A percentile compares a stretch with the other conserved stretches of the same genome.
Evolutionary conservation across 2,329 filamentous ascomycete species (phyloP).

Genomic region (Clarireedia hainanense): DNA sequence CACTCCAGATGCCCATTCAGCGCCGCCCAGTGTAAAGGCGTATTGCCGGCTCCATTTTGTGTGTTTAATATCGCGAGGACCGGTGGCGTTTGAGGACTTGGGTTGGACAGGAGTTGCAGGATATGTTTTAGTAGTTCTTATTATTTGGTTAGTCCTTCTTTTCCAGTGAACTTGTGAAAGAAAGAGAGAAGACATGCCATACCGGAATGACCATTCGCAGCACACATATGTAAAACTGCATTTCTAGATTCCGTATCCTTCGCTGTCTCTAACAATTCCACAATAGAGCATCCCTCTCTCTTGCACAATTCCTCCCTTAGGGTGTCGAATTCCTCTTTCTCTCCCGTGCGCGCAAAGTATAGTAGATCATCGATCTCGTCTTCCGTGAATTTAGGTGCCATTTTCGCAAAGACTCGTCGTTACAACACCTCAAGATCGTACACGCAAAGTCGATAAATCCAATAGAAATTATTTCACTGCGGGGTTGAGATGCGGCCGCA

Average conservation of each 20-base stretch:
- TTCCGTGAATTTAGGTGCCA: constrained; percentile 46
- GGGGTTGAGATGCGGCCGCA: too few relatives aligned
- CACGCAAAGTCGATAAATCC: too few relatives aligned
- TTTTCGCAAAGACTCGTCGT: not conserved
- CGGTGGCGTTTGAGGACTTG: constrained; percentile 22
- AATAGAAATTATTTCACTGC: too few relatives aligned
- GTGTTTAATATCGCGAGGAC: constrained; percentile 51
- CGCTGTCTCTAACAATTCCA: constrained; percentile 61
- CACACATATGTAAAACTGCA: constrained; percentile 78
- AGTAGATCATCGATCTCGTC: constrained; percentile 89
- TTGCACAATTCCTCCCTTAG: constrained; percentile 51
- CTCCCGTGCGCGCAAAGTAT: constrained; percentile 75
- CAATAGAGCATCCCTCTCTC: constrained; percentile 49
- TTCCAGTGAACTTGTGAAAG: not conserved
- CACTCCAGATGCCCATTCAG: constrained; percentile 78
- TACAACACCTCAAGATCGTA: too few relatives aligned
- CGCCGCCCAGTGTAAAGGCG: constrained; percentile 87
- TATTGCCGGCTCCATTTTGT: constrained; percentile 79
- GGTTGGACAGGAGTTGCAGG: constrained; percentile 30
- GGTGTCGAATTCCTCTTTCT: constrained; percentile 58
- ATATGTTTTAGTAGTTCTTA: constrained; percentile 33
- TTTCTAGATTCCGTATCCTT: constrained; percentile 72
- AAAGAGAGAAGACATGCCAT: constrained; percentile 24
- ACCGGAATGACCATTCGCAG: constrained; percentile 83
- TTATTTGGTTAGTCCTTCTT: not conserved